Base-by-base conservation (phyloP, 2,329 filamentous ascomycete species). In the Magnaporthiopsis incrustans region DNA sequence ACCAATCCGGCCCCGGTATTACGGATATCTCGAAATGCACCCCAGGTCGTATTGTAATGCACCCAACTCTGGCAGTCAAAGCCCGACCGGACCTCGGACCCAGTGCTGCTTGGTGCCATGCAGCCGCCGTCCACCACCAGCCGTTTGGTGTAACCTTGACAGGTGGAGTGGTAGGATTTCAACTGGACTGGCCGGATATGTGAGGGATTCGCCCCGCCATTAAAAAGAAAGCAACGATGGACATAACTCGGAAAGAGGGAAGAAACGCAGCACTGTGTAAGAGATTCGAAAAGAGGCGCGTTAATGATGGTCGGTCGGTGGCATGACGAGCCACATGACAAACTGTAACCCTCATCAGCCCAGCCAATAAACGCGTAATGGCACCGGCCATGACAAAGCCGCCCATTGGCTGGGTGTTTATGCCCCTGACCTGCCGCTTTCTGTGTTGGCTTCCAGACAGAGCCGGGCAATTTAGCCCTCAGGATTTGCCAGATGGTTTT, bases 401-500 rank as follows among this genome's bases (percentile, higher is more conserved):
- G n/a, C 44, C 44, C 6, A 53, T 53, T 53, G 44, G 44, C 22
- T 25, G 44, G 44, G 44, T 53, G 44, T 50, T 50, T 50, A 18
- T 35, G 33, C 12, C 12, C 58, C 26, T 32, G 22, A 2, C n/a
- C 10, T n/a, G 44, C n/a, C 44, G 44, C 58, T 60, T 60, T 60
- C 58, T 35, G 58, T 15, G 26, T 60, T 60, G 22, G 15, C 30
- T 60, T 60, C 58, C 27, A 60, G 27, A 25, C 27, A 60, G 58
- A 60, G 58, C 58, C 58, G 58, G 27, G 5, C n/a, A 32, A 60
- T 60, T 60, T 60, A 35, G 58, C 58, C 58, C 58, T 1, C 14
- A 22, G 11, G 22, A 32, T 38, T 60, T 60, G 27, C 32, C 58
- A 33, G 58, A 35, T 35, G n/a, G 30, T 1, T 10, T 35, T 25